Evolutionary conservation across 208 protist species (phyloP).

Genomic region (Wallacemonas collosoma): DNA sequence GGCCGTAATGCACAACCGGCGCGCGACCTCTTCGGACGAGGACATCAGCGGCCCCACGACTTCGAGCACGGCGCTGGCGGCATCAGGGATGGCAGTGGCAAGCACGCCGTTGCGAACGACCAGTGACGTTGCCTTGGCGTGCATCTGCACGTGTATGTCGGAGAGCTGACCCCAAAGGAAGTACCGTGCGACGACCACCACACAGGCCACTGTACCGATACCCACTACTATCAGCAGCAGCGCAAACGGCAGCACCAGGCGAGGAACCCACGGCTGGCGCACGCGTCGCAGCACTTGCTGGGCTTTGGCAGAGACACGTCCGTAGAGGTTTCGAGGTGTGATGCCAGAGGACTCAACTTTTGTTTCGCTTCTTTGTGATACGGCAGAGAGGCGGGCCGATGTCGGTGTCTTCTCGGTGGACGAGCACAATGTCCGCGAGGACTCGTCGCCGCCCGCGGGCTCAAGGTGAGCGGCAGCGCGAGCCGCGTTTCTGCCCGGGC

Average conservation of each 20-base stretch:
- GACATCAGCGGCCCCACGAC: neutral
- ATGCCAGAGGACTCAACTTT: no score
- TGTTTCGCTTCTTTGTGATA: no score
- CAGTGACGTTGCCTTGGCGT: neutral
- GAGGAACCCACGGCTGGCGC: neutral
- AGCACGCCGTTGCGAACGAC: neutral
- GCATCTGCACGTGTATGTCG: neutral
- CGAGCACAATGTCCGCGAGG: no score
- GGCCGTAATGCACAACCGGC: neutral
- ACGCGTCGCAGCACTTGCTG: neutral
- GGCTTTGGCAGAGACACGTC: neutral
- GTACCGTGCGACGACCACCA: neutral
- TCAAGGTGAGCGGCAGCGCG: neutral
- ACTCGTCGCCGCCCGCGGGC: no score
- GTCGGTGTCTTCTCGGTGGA: no score
- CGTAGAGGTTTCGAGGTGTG: no score
- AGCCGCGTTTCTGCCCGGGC: neutral
- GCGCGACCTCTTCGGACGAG: conserved; percentile 4
- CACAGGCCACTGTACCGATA: neutral
- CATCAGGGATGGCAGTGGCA: neutral
- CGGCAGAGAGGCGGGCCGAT: no score
- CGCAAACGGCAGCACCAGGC: neutral
- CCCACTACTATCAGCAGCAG: neutral
- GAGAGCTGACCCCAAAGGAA: conserved; percentile 10
- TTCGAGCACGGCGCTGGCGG: conserved; percentile 1